Base-by-base conservation (phyloP, 2,329 filamentous ascomycete species). In the Botrytis sinoallii region DNA sequence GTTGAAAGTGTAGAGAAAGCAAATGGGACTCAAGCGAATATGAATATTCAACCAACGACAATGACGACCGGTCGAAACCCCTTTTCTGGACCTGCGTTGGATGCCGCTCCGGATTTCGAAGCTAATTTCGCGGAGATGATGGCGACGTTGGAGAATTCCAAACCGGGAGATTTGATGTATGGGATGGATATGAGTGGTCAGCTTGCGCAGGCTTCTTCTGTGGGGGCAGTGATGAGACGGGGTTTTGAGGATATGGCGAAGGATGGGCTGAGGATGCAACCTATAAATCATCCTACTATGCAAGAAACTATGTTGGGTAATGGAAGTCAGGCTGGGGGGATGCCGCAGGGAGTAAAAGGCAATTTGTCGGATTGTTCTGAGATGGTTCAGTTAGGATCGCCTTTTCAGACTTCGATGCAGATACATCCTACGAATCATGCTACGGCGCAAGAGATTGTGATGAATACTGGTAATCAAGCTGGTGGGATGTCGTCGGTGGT, bases 281-380 rank as follows among this genome's bases (percentile, higher is more conserved):
- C 10, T n/a, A 12, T n/a, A 12, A 6, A 3, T 52, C 12, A 3
- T 25, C 0, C 4, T 6, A 1, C 48, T 7, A 7, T 4, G 12
- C 48, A 52, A 4, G 46, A 52, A 5, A 12, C 1, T 52, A 4
- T 52, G 46, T 4, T 52, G 46, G 10, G 8, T 12, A 12, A 2
- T 52, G 46, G 46, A 25, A 25, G 46, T 52, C 46, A 4, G 4
- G 46, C 8, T 48, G 22, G 3, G 20, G 22, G 46, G 10, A 10
- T 48, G 22, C 1, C 20, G 46, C 4, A 10, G 46, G 46, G 9
- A 25, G 46, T 22, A 9, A 8, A 25, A 1, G 46, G 3, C 9
- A 25, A 48, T 48, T 2, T 4, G 22, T 4, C 4, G 4, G 46
- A 2, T 48, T 4, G 46, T 25, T 48, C 22, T 2, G 22, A 22